Evolutionary conservation across 805 yeast species (phyloP), one percentile per base, ranked within the genome.

Genomic region (Spathaspora girioi): DNA sequence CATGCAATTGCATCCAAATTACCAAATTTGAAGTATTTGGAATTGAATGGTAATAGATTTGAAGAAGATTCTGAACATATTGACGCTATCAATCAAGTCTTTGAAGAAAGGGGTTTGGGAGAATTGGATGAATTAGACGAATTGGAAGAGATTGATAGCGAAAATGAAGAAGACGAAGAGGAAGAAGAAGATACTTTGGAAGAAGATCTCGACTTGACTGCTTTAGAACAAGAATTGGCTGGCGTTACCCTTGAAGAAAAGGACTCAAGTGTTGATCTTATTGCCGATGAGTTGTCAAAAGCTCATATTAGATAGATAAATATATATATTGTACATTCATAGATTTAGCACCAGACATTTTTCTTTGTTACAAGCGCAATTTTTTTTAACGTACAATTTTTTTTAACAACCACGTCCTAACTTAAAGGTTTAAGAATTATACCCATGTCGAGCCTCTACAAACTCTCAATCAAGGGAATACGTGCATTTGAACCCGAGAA

Each of bases 51-150:
- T 65, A 94, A 94, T 72, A 77, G 89, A 65, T 87, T 94, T 61
- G 89, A 89, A 47, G 98, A 94, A 67, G 98, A 93, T 57, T 83
- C 89, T 42, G 87, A 83, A 53, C 73, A 78, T 18, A 68, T 94
- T 50, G 87, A 82, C 50, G 68, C 72, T 48, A 81, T 93, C 56
- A 76, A 68, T 46, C 81, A 75, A 18, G 67, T 84, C 15, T 90
- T 93, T 59, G 88, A 81, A 51, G 79, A 76, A 40, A 82, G 90
- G 62, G 94, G 92, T 0, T 69, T 73, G 51, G 97, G 96, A 54
- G 93, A 87, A 66, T 73, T 94, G 32, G 97, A 93, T 61, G 99
- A 94, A 65, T 77, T 94, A 47, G 98, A 93, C 60, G 99, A 94
- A 60, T 80, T 94, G 71, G 99, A 93, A 73, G 97, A 90, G 67